Evolutionary conservation across 148 eudicot genomes (phyloP), one percentile per base, ranked within the genome.

Genomic region (Spergularia bocconei): DNA sequence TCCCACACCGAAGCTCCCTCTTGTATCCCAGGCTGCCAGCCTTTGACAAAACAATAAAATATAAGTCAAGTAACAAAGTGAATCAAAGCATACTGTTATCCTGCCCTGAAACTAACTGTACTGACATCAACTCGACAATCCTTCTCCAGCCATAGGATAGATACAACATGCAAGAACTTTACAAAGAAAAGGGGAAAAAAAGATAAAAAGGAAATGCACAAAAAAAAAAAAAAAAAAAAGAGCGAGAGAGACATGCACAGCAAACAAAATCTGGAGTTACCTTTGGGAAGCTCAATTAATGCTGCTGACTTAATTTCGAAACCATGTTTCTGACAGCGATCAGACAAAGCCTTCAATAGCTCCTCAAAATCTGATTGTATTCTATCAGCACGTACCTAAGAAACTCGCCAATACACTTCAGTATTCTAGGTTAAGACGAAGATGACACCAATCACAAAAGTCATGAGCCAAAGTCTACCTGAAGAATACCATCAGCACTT

Each of bases 401-500:
- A 13, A 54, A 74, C 56, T 33, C 55, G 64, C 50, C 25, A 64
- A 73, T 17, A 71, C 47, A 68, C 51, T 15, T 66, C 69, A 53
- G 69, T 14, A 56, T 13, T 51, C 50, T 16, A 23, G n/a, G 20
- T 15, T 19, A 51, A 3, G 29, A 78, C 4, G 21, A 48, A 47
- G 16, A 70, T 25, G 50, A 64, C 4, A 53, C 44, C 67, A 67
- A 38, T 57, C 65, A 72, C 61, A 38, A 44, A 59, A 81, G 33
- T 50, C 64, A 71, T 20, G 13, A 58, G 63, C 66, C 56, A 74
- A 70, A 71, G 41, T 71, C 84, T 79, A 92, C 99, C 97, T 95
- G 99, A 82, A 95, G 98, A 85, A 95, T 90, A 69, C 99, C 99
- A 71, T 95, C 99, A 52, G 93, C 94, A 80, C 99, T 95, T 75